Conservation (phyloP, 1,139 yeast species). For the Taphrina sp. region DNA sequence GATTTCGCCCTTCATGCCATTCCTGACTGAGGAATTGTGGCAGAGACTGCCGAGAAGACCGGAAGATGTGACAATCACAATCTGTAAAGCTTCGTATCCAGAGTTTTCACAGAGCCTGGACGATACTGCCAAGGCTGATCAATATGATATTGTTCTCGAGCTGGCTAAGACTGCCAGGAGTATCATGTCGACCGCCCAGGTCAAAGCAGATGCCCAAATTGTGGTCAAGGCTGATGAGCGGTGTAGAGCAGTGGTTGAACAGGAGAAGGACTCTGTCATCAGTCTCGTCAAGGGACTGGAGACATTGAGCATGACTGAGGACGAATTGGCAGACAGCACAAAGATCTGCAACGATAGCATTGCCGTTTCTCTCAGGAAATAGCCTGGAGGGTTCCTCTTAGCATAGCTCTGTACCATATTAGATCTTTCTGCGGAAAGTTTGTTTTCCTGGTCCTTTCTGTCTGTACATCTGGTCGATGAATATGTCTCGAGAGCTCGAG, state of each 20-base stretch:
- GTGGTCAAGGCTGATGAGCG: slow-evolving; percentile 63
- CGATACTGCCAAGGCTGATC: slow-evolving; percentile 62
- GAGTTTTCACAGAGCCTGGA: slow-evolving; percentile 41
- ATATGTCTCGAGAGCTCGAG: too few species aligned
- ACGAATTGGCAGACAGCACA: background rate
- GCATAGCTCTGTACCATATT: too few species aligned
- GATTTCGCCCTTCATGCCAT: slow-evolving; percentile 99
- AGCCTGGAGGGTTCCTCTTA: too few species aligned
- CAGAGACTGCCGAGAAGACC: slow-evolving; percentile 92
- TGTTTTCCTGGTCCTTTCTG: too few species aligned
- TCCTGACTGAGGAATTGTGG: slow-evolving; percentile 96
- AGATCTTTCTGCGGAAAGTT: too few species aligned
- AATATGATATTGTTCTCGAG: slow-evolving; percentile 78
- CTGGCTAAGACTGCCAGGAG: slow-evolving; percentile 92
- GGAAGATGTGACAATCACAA: slow-evolving; percentile 65
- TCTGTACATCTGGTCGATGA: too few species aligned
- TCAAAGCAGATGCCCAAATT: slow-evolving; percentile 81
- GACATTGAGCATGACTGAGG: slow-evolving; percentile 6
- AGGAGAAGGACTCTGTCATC: slow-evolving; percentile 79
- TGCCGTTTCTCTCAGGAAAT: slow-evolving; percentile 1
- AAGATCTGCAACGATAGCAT: slow-evolving; percentile 9
- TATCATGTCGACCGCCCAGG: slow-evolving; percentile 80
- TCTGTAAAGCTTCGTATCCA: slow-evolving; percentile 79
- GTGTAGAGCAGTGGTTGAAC: slow-evolving; percentile 55
- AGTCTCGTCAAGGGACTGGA: slow-evolving; percentile 68